These are phyloP conservation scores for Pelargonium citronellum DNA, from an alignment of 441 rosid genomes.

Conservation along the genomic window DNA sequence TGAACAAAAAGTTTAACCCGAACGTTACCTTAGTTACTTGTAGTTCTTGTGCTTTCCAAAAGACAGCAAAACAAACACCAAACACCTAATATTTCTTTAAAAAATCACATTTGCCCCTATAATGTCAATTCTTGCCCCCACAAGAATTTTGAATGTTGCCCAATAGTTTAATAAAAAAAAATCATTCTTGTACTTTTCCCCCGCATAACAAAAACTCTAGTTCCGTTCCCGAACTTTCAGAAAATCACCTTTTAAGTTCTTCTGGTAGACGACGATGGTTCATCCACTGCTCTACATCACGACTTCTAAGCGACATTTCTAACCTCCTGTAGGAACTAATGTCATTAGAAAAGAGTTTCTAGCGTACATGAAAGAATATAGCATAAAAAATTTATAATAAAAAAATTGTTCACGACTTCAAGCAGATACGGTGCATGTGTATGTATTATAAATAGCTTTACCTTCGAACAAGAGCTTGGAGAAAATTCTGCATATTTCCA, in stretches of 20 bases:
- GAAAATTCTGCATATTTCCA: conserved; percentile 94
- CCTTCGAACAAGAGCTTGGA: conserved; percentile 81
- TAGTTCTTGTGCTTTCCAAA: too few species aligned
- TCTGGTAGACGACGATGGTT: conserved; percentile 73
- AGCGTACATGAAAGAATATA: not conserved
- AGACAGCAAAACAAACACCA: too few species aligned
- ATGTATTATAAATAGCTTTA: conserved; percentile 19
- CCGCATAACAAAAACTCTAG: too few species aligned
- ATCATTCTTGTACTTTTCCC: too few species aligned
- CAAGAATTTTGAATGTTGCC: too few species aligned
- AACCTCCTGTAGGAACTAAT: conserved; percentile 43
- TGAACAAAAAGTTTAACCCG: too few species aligned
- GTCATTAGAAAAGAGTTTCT: not conserved
- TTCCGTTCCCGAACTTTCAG: not conserved
- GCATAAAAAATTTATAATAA: too few species aligned
- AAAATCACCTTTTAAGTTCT: conserved; percentile 49
- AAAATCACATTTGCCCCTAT: too few species aligned
- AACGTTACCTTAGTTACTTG: too few species aligned
- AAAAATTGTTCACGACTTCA: not conserved
- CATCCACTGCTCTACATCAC: conserved; percentile 94
- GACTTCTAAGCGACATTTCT: conserved; percentile 75
- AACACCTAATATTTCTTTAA: too few species aligned
- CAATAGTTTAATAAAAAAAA: too few species aligned
- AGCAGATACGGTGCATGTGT: not conserved
- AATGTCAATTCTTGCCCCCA: too few species aligned